Percentiles rank a stretch among this genome's conserved stretches.
Conservation (phyloP, 345 rosid species). For the Kandelia obovata region DNA sequence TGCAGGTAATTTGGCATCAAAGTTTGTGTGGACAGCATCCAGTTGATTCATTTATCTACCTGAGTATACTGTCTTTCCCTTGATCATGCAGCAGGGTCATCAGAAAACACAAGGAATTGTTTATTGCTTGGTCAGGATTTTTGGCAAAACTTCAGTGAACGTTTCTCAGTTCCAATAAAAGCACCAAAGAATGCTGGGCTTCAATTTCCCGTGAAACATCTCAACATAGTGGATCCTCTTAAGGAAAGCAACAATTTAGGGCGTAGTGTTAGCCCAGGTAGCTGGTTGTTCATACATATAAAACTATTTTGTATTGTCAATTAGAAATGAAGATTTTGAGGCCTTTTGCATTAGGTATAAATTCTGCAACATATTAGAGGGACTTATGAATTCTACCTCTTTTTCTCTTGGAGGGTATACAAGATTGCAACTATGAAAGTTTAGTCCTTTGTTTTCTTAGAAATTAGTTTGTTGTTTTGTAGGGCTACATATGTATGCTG, state of each 20-base stretch:
- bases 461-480: too few species aligned
- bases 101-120: constrained; percentile 54
- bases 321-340: constrained; percentile 1
- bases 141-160: constrained; percentile 54
- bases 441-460: background rate
- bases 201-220: constrained; percentile 61
- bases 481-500: too few species aligned
- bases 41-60: background rate
- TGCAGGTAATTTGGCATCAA: constrained; percentile 45
- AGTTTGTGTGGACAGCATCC: background rate
- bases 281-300: constrained; percentile 3
- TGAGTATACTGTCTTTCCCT: constrained; percentile 7
- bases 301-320: background rate
- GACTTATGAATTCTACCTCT: background rate
- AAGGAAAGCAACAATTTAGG: constrained; percentile 88
- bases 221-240: constrained; percentile 83
- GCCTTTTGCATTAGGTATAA: background rate
- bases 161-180: constrained; percentile 53
- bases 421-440: background rate
- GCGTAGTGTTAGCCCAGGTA: constrained; percentile 94
- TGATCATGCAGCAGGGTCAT: constrained; percentile 44
- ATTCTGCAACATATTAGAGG: too few species aligned
- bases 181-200: constrained; percentile 56
- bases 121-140: constrained; percentile 61
- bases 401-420: background rate